phyloP scores from a whole-genome alignment of 805 yeast species.

The Lipomyces lipofer region DNA sequence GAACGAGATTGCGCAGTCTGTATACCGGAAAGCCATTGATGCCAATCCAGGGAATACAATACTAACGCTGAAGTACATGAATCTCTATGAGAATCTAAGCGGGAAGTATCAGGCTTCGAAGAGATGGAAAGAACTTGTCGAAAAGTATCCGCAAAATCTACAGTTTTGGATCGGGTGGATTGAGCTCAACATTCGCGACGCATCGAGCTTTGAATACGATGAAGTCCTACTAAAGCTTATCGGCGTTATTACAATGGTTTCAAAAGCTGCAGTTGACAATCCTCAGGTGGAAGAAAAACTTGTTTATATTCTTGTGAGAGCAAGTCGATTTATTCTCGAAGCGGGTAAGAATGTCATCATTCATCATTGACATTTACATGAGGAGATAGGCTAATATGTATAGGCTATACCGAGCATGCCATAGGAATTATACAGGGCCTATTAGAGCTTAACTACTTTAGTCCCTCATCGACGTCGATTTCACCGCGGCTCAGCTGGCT shows the following conservation, averaged over 20 bases:
- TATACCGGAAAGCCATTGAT: conserved; percentile 17
- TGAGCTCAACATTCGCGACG: conserved; percentile 20
- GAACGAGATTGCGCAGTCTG: conserved; percentile 21
- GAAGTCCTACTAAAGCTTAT: background rate
- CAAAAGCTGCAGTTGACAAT: background rate
- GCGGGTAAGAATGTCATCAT: conserved; percentile 23
- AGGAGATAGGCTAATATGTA: background rate
- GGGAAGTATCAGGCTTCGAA: conserved; percentile 25
- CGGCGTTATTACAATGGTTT: background rate
- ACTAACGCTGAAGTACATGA: conserved; percentile 10
- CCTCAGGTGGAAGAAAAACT: conserved; percentile 7
- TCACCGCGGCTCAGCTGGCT: conserved; percentile 10
- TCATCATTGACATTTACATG: background rate
- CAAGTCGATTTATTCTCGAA: conserved; percentile 11
- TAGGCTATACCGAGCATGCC: conserved; percentile 32
- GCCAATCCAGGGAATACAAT: conserved; percentile 13
- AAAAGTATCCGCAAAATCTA: conserved; percentile 10
- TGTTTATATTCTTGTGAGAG: conserved; percentile 2
- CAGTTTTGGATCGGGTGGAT: conserved; percentile 18
- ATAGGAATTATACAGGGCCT: conserved; percentile 31
- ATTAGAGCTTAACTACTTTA: conserved; percentile 24
- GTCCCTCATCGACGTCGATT: conserved; percentile 6
- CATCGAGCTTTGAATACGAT: conserved; percentile 19
- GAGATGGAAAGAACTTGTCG: conserved; percentile 7
- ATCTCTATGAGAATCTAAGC: conserved; percentile 10